Percentiles rank a stretch among this genome's conserved stretches.
Evolutionary conservation across 202 grass and related monocot genomes (phyloP).

Genomic region (Brachypodium distachyon): DNA sequence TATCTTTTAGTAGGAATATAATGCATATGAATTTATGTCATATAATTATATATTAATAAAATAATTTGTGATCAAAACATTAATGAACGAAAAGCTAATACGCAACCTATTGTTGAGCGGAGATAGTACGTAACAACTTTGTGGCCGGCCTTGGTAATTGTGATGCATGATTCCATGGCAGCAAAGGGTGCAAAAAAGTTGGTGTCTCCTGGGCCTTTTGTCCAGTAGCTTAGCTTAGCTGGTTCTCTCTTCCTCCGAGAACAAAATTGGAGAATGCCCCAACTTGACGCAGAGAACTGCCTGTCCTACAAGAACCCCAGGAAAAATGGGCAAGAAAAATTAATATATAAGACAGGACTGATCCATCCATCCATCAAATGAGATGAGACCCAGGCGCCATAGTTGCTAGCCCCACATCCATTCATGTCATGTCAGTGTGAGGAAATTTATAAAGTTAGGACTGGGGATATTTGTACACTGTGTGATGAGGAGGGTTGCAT

Average conservation of each 20-base stretch:
- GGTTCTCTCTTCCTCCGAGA: conserved; percentile 17
- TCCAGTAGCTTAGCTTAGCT: background rate
- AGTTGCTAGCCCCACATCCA: conserved; percentile 36
- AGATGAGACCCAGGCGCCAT: too few relatives aligned
- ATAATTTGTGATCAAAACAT: too few relatives aligned
- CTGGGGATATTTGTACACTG: background rate
- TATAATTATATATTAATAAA: too few relatives aligned
- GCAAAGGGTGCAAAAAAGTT: conserved; percentile 39
- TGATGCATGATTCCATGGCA: conserved; percentile 45
- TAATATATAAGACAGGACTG: background rate
- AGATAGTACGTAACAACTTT: too few relatives aligned
- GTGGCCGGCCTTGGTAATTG: conserved; percentile 34
- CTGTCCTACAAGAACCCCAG: conserved; percentile 20
- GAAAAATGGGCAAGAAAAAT: background rate
- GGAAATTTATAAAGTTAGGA: conserved; percentile 19
- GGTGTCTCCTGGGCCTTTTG: conserved; percentile 17
- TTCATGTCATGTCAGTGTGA: conserved; percentile 39
- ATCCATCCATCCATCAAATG: conserved; percentile 15
- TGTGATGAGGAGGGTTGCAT: background rate
- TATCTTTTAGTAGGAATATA: too few relatives aligned
- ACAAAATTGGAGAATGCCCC: conserved; percentile 41
- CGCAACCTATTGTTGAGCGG: too few relatives aligned
- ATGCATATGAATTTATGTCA: too few relatives aligned
- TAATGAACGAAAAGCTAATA: too few relatives aligned
- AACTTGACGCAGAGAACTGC: conserved; percentile 30